Evolutionary conservation across 78 protist genomes (phyloP), one percentile per base, ranked within the genome.

Genomic region (Andalucia godoyi): DNA sequence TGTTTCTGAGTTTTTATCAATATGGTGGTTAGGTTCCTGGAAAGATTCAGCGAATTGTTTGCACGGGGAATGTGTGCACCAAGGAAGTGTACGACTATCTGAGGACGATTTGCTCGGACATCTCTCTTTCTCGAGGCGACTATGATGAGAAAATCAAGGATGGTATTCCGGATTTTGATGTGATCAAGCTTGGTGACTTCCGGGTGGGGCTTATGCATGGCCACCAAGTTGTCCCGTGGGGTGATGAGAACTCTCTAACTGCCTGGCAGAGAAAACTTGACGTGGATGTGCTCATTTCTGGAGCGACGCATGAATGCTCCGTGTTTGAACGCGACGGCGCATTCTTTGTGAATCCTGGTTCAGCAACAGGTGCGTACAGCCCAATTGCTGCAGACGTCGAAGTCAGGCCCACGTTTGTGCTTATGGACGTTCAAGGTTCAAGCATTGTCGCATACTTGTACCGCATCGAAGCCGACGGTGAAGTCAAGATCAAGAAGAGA

Each of bases 141-240:
- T 88, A 88, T 54, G 98, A 94, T 70, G 94, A 92, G 65, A 87
- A 82, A 39, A 8, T 64, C 8, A 6, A 4, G 27, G 23, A 10
- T 13, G 43, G 1, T 0, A 57, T 62, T 32, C 78, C 84, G 0
- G 93, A 90, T 43, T 37, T 39, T 18, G 83, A 87, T 66, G 81
- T 90, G 30, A 86, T 95, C 36, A 67, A 70, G 10, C 53, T 94
- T 38, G 99, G 93, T 15, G 57, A 81, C 34, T 90, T 94, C 67
- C 84, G 86, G 60, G 62, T 97, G 25, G 99, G 99, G 2, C 46
- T 97, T 1, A 60, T 81, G 45, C 99, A 97, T 74, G 99, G 99
- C 6, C 99, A 97, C 61, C 98, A 95, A 62, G 42, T 90, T 17
- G 83, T 85, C 36, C 91, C 92, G 9, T 86, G 93, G 95, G 73